These are phyloP conservation scores for Pseudoscleropodium purum DNA, from an alignment of 225 moss, liverwort and hornwort genomes.

Conservation along the genomic window DNA sequence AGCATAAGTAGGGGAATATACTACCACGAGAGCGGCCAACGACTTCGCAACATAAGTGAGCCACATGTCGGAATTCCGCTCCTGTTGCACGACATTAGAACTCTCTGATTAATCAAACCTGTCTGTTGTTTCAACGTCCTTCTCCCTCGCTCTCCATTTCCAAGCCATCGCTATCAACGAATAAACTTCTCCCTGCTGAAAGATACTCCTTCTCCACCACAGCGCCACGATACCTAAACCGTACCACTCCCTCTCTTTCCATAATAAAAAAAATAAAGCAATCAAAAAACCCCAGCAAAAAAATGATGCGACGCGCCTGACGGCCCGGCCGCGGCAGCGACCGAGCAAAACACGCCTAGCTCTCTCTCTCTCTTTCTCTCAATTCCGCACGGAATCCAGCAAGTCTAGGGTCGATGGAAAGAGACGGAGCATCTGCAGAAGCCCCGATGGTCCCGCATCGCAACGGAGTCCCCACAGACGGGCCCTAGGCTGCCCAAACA, in stretches of 20 bases:
- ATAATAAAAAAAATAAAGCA: neutral
- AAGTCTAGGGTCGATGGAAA: neutral
- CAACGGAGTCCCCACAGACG: neutral
- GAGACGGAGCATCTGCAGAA: neutral
- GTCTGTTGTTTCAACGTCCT: neutral
- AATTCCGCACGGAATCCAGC: neutral
- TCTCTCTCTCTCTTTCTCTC: neutral
- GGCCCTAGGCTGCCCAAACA: neutral
- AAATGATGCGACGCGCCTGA: neutral
- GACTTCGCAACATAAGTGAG: neutral
- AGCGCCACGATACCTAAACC: neutral
- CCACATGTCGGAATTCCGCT: constrained; percentile 1
- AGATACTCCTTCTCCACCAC: neutral
- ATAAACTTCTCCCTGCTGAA: neutral
- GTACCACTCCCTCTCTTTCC: neutral
- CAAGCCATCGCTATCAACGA: neutral
- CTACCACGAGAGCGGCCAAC: neutral
- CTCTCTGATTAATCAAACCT: neutral
- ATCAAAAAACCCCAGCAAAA: neutral
- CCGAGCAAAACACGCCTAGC: neutral
- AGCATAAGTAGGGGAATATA: constrained; percentile 2
- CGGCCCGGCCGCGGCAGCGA: neutral
- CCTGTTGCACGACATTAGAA: neutral
- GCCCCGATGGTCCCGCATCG: neutral
- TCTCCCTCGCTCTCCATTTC: neutral